A percentile compares a stretch with the other conserved stretches of the same genome.
phyloP scores from a whole-genome alignment of 164 flowering plant genomes.

The Magnolia kwangsiensis region DNA sequence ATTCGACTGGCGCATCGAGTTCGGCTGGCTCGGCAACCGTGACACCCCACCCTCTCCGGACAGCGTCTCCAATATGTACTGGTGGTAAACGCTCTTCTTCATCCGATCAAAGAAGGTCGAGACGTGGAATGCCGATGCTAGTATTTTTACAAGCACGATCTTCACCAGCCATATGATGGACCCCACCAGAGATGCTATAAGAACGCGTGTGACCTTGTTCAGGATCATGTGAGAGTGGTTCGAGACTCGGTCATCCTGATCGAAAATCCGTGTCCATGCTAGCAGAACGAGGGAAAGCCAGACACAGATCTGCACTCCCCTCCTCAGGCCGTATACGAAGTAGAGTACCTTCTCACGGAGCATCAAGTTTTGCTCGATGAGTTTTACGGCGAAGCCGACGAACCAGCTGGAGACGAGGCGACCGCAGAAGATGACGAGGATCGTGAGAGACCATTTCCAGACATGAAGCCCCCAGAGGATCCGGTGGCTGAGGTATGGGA shows the following conservation, averaged over 20 bases:
- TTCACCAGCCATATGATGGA: too few relatives aligned
- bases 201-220: not conserved
- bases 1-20: too few relatives aligned
- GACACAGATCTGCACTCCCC: not conserved
- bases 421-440: not conserved
- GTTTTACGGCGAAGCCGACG: not conserved
- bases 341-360: not conserved
- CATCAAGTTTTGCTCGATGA: not conserved
- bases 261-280: not conserved
- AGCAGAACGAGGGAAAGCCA: not conserved
- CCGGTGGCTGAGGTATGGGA: not conserved
- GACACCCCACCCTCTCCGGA: too few relatives aligned
- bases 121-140: too few relatives aligned
- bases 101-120: too few relatives aligned
- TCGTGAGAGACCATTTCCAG: not conserved
- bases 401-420: not conserved
- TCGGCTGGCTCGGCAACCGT: too few relatives aligned
- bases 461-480: not conserved
- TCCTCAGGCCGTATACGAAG: not conserved
- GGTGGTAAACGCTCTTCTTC: too few relatives aligned
- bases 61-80: too few relatives aligned
- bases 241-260: not conserved
- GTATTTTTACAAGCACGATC: too few relatives aligned
- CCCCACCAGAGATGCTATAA: too few relatives aligned
- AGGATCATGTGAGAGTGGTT: not conserved